Base-by-base conservation (phyloP, 345 rosid genomes). In the Hibiscus trionum region DNA sequence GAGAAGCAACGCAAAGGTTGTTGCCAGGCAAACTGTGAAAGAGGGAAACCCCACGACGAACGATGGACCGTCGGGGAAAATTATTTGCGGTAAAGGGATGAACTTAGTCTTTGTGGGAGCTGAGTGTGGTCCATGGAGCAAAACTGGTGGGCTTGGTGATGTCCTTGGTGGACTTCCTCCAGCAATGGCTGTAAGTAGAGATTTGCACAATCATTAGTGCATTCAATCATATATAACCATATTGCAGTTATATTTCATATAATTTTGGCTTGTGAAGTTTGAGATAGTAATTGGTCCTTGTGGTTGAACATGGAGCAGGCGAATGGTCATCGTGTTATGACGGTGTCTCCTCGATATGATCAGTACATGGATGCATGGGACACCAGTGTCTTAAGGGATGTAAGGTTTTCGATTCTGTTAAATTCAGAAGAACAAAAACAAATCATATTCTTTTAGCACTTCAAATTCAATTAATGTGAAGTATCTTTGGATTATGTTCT, bases 291-390 rank as follows among this genome's bases (percentile, higher is more conserved):
- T 27, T 9, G 9, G 2, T 52, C 57, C 10, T 37, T 59, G 11
- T 24, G 21, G 46, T 3, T 60, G 10, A 31, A 46, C 75, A 17
- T 31, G 73, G 49, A 72, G n/a, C 73, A 93, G 98, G 98, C 93
- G 59, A 86, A 82, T 74, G 98, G 98, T 26, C 96, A 90, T 81
- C 89, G 96, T 44, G 91, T 90, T 64, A 90, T 93, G 98, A 87
- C 95, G 0, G 70, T 93, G 8, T 76, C 86, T 70, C 98, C 95
- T 19, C 84, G 96, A 27, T 90, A 90, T 76, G 96, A 93, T 77
- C 98, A 90, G 17, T 93, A 90, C 80, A 90, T 79, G 81, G 97
- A 90, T 82, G 93, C 97, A 26, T 93, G 95, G 97, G 95, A 93
- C 79, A 89, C 98, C 31, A 31, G 67, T 73, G 86, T 86, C 0